These are phyloP conservation scores for Singerocomus inundabilis DNA, from an alignment of 1,284 basidiomycete species.

Conservation along the genomic window DNA sequence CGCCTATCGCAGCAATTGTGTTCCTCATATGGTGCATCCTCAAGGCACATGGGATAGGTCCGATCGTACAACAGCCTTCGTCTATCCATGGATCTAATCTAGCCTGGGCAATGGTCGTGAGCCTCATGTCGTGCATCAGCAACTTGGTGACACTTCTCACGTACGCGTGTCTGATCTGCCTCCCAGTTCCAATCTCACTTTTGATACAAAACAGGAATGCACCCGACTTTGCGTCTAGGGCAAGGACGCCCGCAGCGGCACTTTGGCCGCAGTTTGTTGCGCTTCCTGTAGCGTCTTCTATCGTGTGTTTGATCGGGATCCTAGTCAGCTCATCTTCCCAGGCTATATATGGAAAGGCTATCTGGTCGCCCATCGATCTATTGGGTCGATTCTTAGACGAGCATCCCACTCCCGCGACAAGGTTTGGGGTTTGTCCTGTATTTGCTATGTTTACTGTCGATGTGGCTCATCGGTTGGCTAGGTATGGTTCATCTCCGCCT, in stretches of 20 bases:
- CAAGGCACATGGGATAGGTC: slow-evolving; percentile 77
- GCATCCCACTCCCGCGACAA: slow-evolving; percentile 59
- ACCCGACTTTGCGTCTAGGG: slow-evolving; percentile 77
- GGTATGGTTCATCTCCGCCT: slow-evolving; percentile 75
- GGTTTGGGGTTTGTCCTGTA: slow-evolving; percentile 53
- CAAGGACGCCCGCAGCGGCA: slow-evolving; percentile 63
- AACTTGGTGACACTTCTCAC: slow-evolving; percentile 77
- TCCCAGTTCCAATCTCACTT: slow-evolving; percentile 16
- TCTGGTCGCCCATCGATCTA: slow-evolving; percentile 81
- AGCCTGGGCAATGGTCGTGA: slow-evolving; percentile 78
- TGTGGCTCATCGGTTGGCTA: slow-evolving; percentile 22
- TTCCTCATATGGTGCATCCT: slow-evolving; percentile 84
- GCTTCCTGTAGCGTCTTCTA: slow-evolving; percentile 72
- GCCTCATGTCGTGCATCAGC: slow-evolving; percentile 76
- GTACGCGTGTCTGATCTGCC: slow-evolving; percentile 36
- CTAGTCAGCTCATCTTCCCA: slow-evolving; percentile 80
- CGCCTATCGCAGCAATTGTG: slow-evolving; percentile 69
- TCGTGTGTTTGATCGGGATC: slow-evolving; percentile 83
- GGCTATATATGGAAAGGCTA: slow-evolving; percentile 72
- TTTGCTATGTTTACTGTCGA: slow-evolving; percentile 1
- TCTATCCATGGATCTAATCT: slow-evolving; percentile 68
- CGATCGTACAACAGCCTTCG: slow-evolving; percentile 70
- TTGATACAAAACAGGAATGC: slow-evolving; percentile 52
- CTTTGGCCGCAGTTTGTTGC: slow-evolving; percentile 71
- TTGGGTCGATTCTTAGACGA: slow-evolving; percentile 67